These are phyloP conservation scores for Thielaviopsis musarum DNA, from an alignment of 2,329 filamentous ascomycete genomes.

Conservation along the genomic window DNA sequence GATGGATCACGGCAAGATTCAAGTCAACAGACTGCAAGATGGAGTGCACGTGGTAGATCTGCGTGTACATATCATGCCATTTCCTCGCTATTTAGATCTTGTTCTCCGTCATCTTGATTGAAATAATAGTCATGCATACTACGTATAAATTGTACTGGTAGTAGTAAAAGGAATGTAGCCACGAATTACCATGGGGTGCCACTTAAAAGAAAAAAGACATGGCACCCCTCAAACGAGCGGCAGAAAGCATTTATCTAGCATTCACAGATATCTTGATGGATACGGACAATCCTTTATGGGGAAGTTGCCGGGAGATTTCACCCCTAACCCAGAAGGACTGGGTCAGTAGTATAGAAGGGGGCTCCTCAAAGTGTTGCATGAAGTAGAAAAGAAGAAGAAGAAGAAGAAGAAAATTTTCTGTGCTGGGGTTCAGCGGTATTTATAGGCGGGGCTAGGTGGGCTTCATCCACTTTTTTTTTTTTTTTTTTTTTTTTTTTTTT, in stretches of 20 bases:
- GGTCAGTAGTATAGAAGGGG: neutral
- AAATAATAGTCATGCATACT: no score
- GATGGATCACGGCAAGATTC: no score
- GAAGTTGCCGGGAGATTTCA: conserved; percentile 10
- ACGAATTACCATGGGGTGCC: conserved; percentile 28
- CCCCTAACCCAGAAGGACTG: conserved; percentile 1
- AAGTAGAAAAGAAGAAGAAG: conserved; percentile 15
- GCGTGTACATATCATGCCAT: no score
- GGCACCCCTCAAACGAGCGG: conserved; percentile 29
- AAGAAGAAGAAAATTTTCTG: conserved; percentile 9
- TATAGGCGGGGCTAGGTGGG: neutral
- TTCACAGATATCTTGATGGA: conserved; percentile 10
- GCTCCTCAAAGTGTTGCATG: conserved; percentile 19
- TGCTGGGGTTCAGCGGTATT: neutral
- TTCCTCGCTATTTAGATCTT: no score
- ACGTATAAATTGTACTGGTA: no score
- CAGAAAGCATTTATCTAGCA: conserved; percentile 22
- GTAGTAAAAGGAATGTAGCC: conserved; percentile 22
- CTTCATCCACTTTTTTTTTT: neutral
- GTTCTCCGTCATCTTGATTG: no score
- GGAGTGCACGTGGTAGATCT: no score
- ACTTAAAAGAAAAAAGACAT: conserved; percentile 21
- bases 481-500: neutral
- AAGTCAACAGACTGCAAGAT: no score
- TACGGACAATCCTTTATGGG: conserved; percentile 3